phyloP scores from a whole-genome alignment of 305 asterid species.

The Ajuga reptans region DNA sequence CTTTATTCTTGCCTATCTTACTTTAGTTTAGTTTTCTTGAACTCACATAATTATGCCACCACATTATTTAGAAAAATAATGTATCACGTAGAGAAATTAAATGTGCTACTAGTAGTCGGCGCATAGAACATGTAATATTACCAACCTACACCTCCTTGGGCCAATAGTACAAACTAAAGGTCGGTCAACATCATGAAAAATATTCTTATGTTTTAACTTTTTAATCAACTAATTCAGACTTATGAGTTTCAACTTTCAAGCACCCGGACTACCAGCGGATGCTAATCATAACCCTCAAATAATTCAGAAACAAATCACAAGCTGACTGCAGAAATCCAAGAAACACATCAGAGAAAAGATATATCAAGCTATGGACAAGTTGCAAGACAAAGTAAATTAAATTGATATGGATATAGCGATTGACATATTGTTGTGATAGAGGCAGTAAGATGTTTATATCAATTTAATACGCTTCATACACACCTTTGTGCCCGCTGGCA shows the following conservation, averaged over 20 bases:
- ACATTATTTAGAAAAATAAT: not conserved
- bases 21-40: too few species aligned
- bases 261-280: not conserved
- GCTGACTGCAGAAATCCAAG: conserved; percentile 4
- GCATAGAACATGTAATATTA: not conserved
- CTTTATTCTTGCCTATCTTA: not conserved
- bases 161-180: not conserved
- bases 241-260: not conserved
- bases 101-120: not conserved
- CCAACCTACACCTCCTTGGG: not conserved
- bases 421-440: not conserved
- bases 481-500: conserved; percentile 96
- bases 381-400: not conserved
- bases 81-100: not conserved
- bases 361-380: not conserved
- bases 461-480: conserved; percentile 14
- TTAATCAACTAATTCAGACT: not conserved
- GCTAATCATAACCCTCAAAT: conserved; percentile 3
- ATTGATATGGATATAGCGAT: not conserved
- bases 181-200: not conserved
- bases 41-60: not conserved
- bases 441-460: not conserved
- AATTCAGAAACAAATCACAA: conserved; percentile 2
- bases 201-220: not conserved
- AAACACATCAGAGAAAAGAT: not conserved